Percentiles rank a stretch among this genome's conserved stretches.
phyloP scores from a whole-genome alignment of 352 stramenopile species.

The Phytophthora constricta region DNA sequence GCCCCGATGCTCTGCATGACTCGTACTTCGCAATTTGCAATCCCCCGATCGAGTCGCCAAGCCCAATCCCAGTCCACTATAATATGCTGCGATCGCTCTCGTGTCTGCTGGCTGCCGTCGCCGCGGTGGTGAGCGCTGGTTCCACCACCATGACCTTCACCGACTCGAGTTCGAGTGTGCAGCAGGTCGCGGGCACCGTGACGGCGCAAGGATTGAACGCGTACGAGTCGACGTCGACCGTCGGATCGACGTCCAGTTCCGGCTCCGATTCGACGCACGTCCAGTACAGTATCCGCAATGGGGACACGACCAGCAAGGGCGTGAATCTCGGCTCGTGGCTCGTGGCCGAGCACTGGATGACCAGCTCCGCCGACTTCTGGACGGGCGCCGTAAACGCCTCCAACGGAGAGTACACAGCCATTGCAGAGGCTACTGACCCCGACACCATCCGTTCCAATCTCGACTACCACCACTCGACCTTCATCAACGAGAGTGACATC shows the following conservation, averaged over 20 bases:
- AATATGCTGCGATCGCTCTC: conserved; percentile 26
- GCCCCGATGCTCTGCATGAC: conserved; percentile 11
- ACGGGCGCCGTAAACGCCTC: conserved; percentile 39
- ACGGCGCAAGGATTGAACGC: conserved; percentile 10
- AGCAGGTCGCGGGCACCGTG: conserved; percentile 21
- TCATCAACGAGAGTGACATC: conserved; percentile 79
- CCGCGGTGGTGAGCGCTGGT: background rate
- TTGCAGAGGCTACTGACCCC: conserved; percentile 44
- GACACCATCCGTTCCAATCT: conserved; percentile 51
- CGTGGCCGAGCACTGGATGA: conserved; percentile 86
- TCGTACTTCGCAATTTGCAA: conserved; percentile 26
- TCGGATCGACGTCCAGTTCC: conserved; percentile 18
- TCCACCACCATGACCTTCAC: conserved; percentile 21
- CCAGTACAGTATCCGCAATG: conserved; percentile 64
- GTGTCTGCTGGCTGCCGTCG: conserved; percentile 7
- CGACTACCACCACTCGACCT: conserved; percentile 61
- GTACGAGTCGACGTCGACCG: background rate
- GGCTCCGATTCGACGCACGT: conserved; percentile 42
- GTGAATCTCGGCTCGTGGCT: conserved; percentile 85
- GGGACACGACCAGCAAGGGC: conserved; percentile 50
- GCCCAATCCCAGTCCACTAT: background rate
- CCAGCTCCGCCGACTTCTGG: conserved; percentile 60
- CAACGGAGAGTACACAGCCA: conserved; percentile 70
- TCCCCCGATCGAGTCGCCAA: too few species aligned
- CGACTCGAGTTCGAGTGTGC: conserved; percentile 13